Evolutionary conservation across 768 basidiomycete species (phyloP).

Genomic region (Tylopilus sp.): DNA sequence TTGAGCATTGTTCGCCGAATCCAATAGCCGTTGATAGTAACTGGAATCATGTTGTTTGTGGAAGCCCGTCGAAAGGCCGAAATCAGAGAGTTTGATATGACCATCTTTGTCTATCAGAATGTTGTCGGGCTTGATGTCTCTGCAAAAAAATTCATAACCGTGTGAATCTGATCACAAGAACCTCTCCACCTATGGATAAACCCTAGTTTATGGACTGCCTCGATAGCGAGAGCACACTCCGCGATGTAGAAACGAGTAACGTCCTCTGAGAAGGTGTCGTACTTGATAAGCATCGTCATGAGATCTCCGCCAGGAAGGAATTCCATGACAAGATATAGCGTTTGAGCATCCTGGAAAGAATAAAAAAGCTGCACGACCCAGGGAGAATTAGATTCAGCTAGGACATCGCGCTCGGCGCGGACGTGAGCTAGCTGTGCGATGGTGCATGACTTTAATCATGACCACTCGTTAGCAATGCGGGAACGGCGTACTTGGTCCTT

Average conservation of each 20-base stretch:
- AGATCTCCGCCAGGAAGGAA: conserved; percentile 97
- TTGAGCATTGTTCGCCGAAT: conserved; percentile 49
- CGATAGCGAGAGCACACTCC: conserved; percentile 96
- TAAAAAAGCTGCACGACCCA: conserved; percentile 98
- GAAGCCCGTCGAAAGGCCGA: conserved; percentile 98
- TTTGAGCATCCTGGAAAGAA: conserved; percentile 94
- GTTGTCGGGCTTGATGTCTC: conserved; percentile 99
- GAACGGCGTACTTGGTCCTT: conserved; percentile 80
- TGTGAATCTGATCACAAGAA: background rate
- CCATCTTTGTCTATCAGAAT: conserved; percentile 89
- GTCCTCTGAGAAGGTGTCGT: conserved; percentile 98
- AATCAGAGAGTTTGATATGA: conserved; percentile 97
- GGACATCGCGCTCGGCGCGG: conserved; percentile 93
- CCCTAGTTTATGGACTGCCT: conserved; percentile 94
- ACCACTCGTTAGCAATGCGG: background rate
- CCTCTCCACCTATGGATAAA: conserved; percentile 87
- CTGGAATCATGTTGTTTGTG: conserved; percentile 96
- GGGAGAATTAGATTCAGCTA: conserved; percentile 90
- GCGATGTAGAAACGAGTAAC: conserved; percentile 98
- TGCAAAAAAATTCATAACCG: conserved; percentile 29
- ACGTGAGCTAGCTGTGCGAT: conserved; percentile 85
- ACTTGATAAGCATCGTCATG: conserved; percentile 99
- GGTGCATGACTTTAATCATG: conserved; percentile 2
- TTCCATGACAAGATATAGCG: conserved; percentile 98
- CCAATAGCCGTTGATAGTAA: conserved; percentile 89